Percentiles rank a stretch among this genome's conserved stretches.
Evolutionary conservation across 345 rosid genomes (phyloP).

Genomic region (Draba incana): DNA sequence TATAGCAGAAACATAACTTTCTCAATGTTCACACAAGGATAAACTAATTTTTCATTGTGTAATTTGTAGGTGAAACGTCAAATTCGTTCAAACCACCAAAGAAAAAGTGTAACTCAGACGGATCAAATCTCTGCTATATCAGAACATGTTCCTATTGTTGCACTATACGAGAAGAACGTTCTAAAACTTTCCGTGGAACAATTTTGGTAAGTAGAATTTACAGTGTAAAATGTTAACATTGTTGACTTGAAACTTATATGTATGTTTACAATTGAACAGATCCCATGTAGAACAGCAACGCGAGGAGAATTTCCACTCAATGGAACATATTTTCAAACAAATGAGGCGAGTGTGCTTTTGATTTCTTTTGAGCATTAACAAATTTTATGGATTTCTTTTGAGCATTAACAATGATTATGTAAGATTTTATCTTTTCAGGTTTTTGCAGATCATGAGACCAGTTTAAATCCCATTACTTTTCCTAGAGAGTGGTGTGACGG

Average conservation of each 20-base stretch:
- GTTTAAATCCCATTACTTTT: slow-evolving; percentile 46
- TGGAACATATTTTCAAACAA: slow-evolving; percentile 79
- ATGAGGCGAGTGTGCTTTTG: slow-evolving; percentile 59
- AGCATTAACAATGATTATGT: not conserved
- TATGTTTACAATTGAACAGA: slow-evolving; percentile 39
- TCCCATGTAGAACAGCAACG: slow-evolving; percentile 68
- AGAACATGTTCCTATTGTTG: slow-evolving; percentile 49
- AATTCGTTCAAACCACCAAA: slow-evolving; percentile 39
- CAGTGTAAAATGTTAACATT: not conserved
- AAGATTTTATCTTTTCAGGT: slow-evolving; percentile 45
- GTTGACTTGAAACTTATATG: not conserved
- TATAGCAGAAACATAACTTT: slow-evolving; percentile 26
- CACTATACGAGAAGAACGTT: slow-evolving; percentile 31
- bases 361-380: not conserved
- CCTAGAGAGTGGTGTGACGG: slow-evolving; percentile 44
- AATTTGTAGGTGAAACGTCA: slow-evolving; percentile 53
- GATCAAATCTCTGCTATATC: slow-evolving; percentile 36
- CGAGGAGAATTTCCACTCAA: slow-evolving; percentile 66
- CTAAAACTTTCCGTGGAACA: slow-evolving; percentile 53
- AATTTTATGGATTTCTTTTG: not conserved
- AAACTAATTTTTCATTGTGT: not conserved
- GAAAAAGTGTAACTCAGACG: slow-evolving; percentile 43
- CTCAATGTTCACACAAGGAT: not conserved
- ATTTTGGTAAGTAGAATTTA: slow-evolving; percentile 50
- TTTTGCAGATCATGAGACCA: slow-evolving; percentile 71